Percentiles rank a stretch among this genome's conserved stretches.
Conservation (phyloP, 2,329 filamentous ascomycete genomes). For the Colletotrichum tamarilloi region DNA sequence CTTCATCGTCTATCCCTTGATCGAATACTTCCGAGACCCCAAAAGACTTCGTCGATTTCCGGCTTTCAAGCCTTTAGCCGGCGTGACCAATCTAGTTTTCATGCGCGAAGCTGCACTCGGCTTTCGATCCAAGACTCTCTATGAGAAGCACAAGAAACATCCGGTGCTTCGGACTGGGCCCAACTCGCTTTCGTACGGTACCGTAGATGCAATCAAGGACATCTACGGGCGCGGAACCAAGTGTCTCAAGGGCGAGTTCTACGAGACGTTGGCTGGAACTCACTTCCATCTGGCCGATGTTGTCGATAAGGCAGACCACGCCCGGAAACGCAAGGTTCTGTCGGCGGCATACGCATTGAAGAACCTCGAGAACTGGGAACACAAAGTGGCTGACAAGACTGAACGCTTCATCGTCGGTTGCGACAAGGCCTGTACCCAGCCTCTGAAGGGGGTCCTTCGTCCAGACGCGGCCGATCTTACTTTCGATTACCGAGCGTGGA, state of each 20-base stretch:
- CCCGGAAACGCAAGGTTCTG: constrained; percentile 61
- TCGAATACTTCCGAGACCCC: constrained; percentile 56
- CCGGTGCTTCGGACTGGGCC: constrained; percentile 58
- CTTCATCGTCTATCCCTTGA: constrained; percentile 51
- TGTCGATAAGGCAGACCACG: constrained; percentile 62
- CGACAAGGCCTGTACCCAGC: constrained; percentile 53
- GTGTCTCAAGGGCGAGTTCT: constrained; percentile 61
- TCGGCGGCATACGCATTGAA: constrained; percentile 63
- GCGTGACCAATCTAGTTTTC: constrained; percentile 58
- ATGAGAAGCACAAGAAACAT: constrained; percentile 55
- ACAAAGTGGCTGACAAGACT: constrained; percentile 64
- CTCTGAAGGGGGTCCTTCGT: constrained; percentile 44
- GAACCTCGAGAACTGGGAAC: constrained; percentile 65
- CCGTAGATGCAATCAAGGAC: constrained; percentile 56
- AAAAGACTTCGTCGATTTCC: constrained; percentile 40
- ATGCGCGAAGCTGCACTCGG: constrained; percentile 55
- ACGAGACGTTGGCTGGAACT: constrained; percentile 55
- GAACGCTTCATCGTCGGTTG: constrained; percentile 55
- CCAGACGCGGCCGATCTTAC: constrained; percentile 52
- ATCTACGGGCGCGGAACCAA: constrained; percentile 62
- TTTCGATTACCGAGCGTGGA: constrained; percentile 62
- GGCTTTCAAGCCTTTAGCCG: constrained; percentile 51
- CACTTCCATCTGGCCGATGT: constrained; percentile 65
- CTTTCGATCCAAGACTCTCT: constrained; percentile 54
- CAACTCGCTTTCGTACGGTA: constrained; percentile 54